A percentile compares a stretch with the other conserved stretches of the same genome.
These are phyloP conservation scores for Cinchona pubescens DNA, from an alignment of 257 asterid species.

Conservation along the genomic window DNA sequence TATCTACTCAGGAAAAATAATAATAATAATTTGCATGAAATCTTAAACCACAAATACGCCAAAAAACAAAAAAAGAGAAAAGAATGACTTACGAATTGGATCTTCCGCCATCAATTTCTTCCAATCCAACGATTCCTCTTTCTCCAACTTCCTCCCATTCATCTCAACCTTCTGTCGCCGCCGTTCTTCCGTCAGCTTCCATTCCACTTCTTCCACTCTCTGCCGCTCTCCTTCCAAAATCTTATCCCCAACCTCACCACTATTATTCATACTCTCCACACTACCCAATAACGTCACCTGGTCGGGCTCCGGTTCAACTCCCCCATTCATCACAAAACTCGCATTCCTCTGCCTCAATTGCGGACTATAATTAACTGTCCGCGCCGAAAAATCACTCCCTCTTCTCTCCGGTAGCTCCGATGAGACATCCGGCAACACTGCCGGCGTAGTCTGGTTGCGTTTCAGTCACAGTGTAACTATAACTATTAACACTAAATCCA, in stretches of 20 bases:
- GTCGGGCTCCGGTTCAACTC: constrained; percentile 17
- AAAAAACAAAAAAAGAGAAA: constrained; percentile 1
- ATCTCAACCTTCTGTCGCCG: constrained; percentile 34
- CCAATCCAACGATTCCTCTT: constrained; percentile 76
- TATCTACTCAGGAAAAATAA: too few relatives aligned
- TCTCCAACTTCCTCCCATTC: constrained; percentile 63
- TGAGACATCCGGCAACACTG: constrained; percentile 24
- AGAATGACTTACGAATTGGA: constrained; percentile 50
- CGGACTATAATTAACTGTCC: constrained; percentile 33
- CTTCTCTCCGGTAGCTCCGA: constrained; percentile 26
- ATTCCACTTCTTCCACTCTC: constrained; percentile 28
- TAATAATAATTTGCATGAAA: not conserved
- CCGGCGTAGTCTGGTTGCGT: not conserved
- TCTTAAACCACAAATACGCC: not conserved
- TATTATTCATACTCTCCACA: constrained; percentile 33
- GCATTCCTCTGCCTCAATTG: constrained; percentile 86
- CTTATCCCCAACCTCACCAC: constrained; percentile 24
- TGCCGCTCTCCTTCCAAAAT: constrained; percentile 29
- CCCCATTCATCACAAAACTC: constrained; percentile 44
- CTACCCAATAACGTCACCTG: constrained; percentile 21
- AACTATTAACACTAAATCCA: not conserved
- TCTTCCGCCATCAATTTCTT: constrained; percentile 68
- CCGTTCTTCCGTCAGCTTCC: constrained; percentile 4
- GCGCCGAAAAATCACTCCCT: constrained; percentile 29
- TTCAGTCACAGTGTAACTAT: constrained; percentile 24